A percentile compares a stretch with the other conserved stretches of the same genome.
phyloP scores from a whole-genome alignment of 2,329 filamentous ascomycete species.

The Epichloe sp. region DNA sequence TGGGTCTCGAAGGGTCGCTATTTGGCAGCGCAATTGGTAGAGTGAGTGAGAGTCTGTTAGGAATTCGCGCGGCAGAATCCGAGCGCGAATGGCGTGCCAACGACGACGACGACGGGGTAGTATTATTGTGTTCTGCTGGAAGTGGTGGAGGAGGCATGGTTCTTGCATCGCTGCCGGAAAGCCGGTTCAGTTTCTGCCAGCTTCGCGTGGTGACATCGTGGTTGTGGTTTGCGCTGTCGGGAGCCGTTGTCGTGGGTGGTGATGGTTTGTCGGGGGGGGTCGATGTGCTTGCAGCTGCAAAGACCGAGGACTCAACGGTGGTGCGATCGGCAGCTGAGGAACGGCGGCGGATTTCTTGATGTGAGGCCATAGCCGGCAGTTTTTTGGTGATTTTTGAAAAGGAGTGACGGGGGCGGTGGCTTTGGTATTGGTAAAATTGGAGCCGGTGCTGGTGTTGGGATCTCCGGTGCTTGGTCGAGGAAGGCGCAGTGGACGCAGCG shows the following conservation, averaged over 20 bases:
- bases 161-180: constrained; percentile 4
- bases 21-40: constrained; percentile 46
- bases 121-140: constrained; percentile 24
- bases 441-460: constrained; percentile 10
- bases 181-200: neutral
- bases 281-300: constrained; percentile 11
- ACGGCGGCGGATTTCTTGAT: constrained; percentile 26
- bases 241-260: constrained; percentile 5
- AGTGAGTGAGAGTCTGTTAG: constrained; percentile 47
- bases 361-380: constrained; percentile 21
- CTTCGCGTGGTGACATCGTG: neutral
- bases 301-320: constrained; percentile 14
- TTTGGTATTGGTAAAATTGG: constrained; percentile 10
- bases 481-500: constrained; percentile 23
- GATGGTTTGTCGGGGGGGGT: constrained; percentile 9
- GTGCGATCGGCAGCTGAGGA: constrained; percentile 25
- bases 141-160: constrained; percentile 25
- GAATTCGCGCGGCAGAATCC: constrained; percentile 39
- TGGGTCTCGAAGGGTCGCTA: constrained; percentile 37
- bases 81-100: constrained; percentile 35
- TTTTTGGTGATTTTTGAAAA: constrained; percentile 13
- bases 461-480: constrained; percentile 23
- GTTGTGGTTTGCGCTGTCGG: neutral
- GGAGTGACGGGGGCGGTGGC: constrained; percentile 3
- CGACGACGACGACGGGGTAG: constrained; percentile 23